Conservation (phyloP, 2,329 filamentous ascomycete species). For the Venturia effusa region DNA sequence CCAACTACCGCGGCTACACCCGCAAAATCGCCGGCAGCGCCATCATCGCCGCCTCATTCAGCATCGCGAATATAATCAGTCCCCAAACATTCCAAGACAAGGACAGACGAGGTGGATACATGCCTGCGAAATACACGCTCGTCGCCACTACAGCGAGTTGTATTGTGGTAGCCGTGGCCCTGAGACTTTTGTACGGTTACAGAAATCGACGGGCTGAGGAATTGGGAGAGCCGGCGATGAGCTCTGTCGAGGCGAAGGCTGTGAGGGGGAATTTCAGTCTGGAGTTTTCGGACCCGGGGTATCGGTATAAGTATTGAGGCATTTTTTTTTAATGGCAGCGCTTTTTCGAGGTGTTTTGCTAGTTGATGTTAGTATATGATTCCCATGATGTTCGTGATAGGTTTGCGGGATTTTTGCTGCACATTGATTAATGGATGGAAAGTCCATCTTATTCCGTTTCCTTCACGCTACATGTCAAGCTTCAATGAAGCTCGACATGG, state of each 20-base stretch:
- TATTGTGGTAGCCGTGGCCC: constrained; percentile 7
- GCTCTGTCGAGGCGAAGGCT: constrained; percentile 9
- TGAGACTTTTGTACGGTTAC: constrained; percentile 12
- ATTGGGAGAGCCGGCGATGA: constrained; percentile 10
- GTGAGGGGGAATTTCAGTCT: constrained; percentile 1
- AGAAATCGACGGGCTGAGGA: constrained; percentile 7
- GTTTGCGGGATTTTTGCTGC: too few species aligned
- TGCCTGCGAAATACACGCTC: constrained; percentile 10
- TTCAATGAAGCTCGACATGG: too few species aligned
- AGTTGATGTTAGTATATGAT: too few species aligned
- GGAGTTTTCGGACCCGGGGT: constrained; percentile 8
- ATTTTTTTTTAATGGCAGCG: background rate
- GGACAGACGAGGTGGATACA: constrained; percentile 5
- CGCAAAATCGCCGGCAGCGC: constrained; percentile 6
- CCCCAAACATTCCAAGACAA: constrained; percentile 12
- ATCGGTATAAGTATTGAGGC: constrained; percentile 7
- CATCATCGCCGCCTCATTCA: constrained; percentile 11
- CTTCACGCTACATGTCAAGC: too few species aligned
- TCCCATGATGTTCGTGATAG: too few species aligned
- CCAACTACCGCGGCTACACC: constrained; percentile 11
- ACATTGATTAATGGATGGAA: too few species aligned
- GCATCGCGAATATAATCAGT: constrained; percentile 13
- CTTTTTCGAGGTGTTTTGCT: too few species aligned
- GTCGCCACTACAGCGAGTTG: background rate
- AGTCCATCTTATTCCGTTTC: too few species aligned